Conservation (phyloP, 148 eudicot genomes). For the Heliamphora exappendiculata region DNA sequence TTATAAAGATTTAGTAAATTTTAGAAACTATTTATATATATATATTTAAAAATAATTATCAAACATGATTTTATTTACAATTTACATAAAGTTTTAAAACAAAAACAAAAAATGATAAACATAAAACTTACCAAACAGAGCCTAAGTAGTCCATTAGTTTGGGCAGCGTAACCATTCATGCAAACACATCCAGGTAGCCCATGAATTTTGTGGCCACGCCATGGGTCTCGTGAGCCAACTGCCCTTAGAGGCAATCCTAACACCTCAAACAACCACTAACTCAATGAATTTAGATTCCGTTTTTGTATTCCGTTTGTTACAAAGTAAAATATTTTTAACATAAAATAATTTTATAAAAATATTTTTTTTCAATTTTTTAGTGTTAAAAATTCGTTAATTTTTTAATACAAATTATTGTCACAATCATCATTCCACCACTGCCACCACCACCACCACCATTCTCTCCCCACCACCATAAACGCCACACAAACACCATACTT, state of each 20-base stretch:
- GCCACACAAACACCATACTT: too few species aligned
- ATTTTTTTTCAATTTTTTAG: too few species aligned
- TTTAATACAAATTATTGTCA: neutral
- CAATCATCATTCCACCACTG: neutral
- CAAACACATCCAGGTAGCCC: conserved; percentile 14
- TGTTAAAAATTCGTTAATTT: too few species aligned
- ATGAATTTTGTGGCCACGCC: conserved; percentile 33
- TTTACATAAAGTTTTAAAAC: too few species aligned
- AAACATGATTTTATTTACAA: too few species aligned
- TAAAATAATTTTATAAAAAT: neutral
- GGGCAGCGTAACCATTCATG: conserved; percentile 4
- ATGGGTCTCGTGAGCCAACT: conserved; percentile 60
- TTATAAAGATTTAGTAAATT: too few species aligned
- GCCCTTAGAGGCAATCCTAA: conserved; percentile 6
- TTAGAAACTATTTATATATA: too few species aligned
- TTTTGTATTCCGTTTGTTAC: neutral
- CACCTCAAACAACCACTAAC: conserved; percentile 15
- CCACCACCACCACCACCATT: too few species aligned
- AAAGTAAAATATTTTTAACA: neutral
- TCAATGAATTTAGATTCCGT: neutral
- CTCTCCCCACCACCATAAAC: too few species aligned
- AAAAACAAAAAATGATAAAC: too few species aligned
- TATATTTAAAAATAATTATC: too few species aligned
- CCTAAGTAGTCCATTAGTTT: neutral
- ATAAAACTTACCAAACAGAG: too few species aligned